Evolutionary conservation across 495 filamentous ascomycete species (phyloP).

Genomic region (Cladorrhinum samala): DNA sequence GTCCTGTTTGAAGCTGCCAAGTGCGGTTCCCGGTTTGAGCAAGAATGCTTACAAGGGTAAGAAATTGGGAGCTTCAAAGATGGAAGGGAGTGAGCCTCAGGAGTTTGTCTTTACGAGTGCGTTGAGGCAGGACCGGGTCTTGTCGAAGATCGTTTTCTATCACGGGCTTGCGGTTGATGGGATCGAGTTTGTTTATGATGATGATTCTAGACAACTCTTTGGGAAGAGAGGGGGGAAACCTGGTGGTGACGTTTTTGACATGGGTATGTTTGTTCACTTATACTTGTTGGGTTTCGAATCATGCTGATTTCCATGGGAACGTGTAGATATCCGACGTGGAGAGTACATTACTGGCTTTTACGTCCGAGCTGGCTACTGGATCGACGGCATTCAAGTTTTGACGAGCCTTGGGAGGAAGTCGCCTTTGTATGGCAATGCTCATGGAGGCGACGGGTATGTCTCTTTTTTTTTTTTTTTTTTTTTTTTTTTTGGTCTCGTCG

Average conservation of each 20-base stretch:
- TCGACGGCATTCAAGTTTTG: conserved; percentile 86
- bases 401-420: conserved; percentile 84
- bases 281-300: no score
- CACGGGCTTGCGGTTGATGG: conserved; percentile 77
- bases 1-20: conserved; percentile 60
- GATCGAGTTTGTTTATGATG: conserved; percentile 89
- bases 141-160: conserved; percentile 70
- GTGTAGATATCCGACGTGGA: conserved; percentile 72
- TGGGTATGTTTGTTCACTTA: conserved; percentile 50
- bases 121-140: conserved; percentile 61
- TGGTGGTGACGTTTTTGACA: conserved; percentile 68
- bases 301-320: no score
- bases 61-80: conserved; percentile 65
- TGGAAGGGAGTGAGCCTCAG: conserved; percentile 64
- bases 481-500: neutral
- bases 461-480: neutral
- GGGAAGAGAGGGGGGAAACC: conserved; percentile 73
- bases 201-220: conserved; percentile 80
- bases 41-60: conserved; percentile 70
- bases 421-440: conserved; percentile 73
- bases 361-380: conserved; percentile 73
- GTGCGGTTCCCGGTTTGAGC: conserved; percentile 43
- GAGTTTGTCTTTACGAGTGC: conserved; percentile 71
- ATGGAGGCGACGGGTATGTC: conserved; percentile 73
- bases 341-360: conserved; percentile 87